phyloP scores from a whole-genome alignment of 2,329 filamentous ascomycete species.

The Hymenoscyphus occultus region DNA sequence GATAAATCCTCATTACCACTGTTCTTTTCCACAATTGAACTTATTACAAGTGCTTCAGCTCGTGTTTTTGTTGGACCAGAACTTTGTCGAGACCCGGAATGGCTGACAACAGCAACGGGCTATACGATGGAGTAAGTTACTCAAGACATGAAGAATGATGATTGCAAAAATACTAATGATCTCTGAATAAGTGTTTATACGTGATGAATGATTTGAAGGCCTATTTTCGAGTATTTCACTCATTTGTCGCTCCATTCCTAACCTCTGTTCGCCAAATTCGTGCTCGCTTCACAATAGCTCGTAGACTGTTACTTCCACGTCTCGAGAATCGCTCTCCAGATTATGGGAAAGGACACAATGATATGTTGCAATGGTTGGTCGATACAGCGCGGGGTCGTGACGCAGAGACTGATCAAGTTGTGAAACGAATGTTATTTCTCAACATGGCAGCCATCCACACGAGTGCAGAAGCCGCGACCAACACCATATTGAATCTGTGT shows the following conservation, averaged over 20 bases:
- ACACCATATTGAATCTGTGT: conserved; percentile 1
- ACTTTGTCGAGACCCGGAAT: conserved; percentile 4
- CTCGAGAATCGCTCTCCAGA: not conserved
- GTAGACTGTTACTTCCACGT: not conserved
- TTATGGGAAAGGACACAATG: not conserved
- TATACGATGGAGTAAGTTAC: conserved; percentile 5
- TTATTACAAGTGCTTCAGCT: conserved; percentile 1
- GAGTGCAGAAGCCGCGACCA: not conserved
- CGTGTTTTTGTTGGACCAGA: conserved; percentile 4
- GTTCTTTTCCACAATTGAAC: not conserved
- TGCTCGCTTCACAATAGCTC: not conserved
- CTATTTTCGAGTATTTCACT: conserved; percentile 5
- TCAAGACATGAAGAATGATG: not conserved
- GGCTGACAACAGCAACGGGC: conserved; percentile 2
- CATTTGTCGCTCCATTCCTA: conserved; percentile 2
- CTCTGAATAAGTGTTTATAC: not conserved
- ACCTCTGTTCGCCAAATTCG: not conserved
- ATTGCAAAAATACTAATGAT: not conserved
- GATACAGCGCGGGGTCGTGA: conserved; percentile 5
- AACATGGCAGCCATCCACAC: conserved; percentile 7
- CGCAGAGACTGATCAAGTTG: not conserved
- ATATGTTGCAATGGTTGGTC: conserved; percentile 2
- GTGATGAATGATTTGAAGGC: not conserved
- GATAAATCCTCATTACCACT: not conserved
- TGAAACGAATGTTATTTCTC: conserved; percentile 3